phyloP scores from a whole-genome alignment of 2,329 filamentous ascomycete species.

The Alternaria tenuissima region DNA sequence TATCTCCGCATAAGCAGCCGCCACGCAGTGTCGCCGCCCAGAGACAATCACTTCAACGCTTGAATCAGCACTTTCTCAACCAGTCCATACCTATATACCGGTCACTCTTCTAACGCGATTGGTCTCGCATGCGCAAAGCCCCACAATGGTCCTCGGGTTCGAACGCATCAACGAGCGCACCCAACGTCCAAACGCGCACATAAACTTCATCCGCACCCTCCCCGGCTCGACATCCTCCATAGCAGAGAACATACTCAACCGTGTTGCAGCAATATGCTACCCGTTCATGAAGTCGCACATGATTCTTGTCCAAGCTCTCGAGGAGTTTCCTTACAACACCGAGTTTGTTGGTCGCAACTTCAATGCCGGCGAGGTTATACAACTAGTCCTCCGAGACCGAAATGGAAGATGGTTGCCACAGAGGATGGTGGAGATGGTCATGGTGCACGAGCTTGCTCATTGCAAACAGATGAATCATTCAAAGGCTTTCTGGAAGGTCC shows the following conservation, averaged over 20 bases:
- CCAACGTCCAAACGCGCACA: slow-evolving; percentile 77
- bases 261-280: slow-evolving; percentile 71
- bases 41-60: neutral
- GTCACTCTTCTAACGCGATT: neutral
- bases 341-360: slow-evolving; percentile 92
- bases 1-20: slow-evolving; percentile 8
- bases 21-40: neutral
- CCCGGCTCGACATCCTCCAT: slow-evolving; percentile 59
- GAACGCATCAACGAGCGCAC: slow-evolving; percentile 79
- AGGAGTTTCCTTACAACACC: slow-evolving; percentile 81
- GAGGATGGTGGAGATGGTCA: slow-evolving; percentile 88
- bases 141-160: slow-evolving; percentile 76
- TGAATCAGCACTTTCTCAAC: neutral
- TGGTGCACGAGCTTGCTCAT: slow-evolving; percentile 92
- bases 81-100: neutral
- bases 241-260: slow-evolving; percentile 48
- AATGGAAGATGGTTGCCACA: slow-evolving; percentile 78
- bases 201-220: slow-evolving; percentile 86
- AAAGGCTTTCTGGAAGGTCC: slow-evolving; percentile 79
- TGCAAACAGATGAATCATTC: slow-evolving; percentile 94
- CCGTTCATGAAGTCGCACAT: slow-evolving; percentile 64
- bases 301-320: slow-evolving; percentile 64
- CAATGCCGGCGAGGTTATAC: slow-evolving; percentile 86
- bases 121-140: neutral
- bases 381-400: slow-evolving; percentile 78